Conservation (phyloP, 805 yeast species). For the Torulaspora quercuum region DNA sequence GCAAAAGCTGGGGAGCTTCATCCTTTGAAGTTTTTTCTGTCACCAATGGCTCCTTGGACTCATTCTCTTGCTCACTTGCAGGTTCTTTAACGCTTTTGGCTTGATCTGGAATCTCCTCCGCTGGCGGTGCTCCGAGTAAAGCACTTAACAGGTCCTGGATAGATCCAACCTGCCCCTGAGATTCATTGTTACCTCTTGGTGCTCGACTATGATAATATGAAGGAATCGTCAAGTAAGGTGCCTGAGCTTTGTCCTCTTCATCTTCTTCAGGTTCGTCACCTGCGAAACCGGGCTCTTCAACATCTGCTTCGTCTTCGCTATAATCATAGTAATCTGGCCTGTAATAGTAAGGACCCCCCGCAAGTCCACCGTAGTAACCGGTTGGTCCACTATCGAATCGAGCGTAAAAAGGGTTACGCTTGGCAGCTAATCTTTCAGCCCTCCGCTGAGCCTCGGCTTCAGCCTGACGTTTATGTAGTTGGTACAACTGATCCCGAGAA, state of each 20-base stretch:
- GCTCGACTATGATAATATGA: slow-evolving; percentile 25
- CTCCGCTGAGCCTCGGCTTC: slow-evolving; percentile 9
- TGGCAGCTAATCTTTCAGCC: slow-evolving; percentile 7
- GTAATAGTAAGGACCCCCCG: slow-evolving; percentile 27
- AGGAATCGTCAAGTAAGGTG: slow-evolving; percentile 40
- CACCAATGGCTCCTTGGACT: slow-evolving; percentile 1
- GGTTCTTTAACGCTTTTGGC: slow-evolving; percentile 8
- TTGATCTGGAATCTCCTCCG: slow-evolving; percentile 1
- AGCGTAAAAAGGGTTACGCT: slow-evolving; percentile 4
- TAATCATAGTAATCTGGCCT: slow-evolving; percentile 31
- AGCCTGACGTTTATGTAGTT: slow-evolving; percentile 11
- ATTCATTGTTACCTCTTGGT: slow-evolving; percentile 8
- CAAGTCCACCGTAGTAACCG: slow-evolving; percentile 15
- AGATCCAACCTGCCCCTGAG: slow-evolving; percentile 12
- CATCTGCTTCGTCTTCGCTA: slow-evolving; percentile 36
- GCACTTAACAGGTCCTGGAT: slow-evolving; percentile 23
- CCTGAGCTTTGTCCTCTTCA: slow-evolving; percentile 11
- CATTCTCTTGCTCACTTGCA: slow-evolving; percentile 7
- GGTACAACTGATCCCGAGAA: slow-evolving; percentile 13
- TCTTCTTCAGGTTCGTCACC: slow-evolving; percentile 20
- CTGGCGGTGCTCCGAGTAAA: slow-evolving; percentile 20
- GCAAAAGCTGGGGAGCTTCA: neutral
- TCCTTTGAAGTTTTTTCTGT: neutral
- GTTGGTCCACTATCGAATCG: slow-evolving; percentile 13
- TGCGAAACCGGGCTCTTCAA: slow-evolving; percentile 7